phyloP scores from a whole-genome alignment of 2,329 filamentous ascomycete genomes.

The Sclerotinia borealis region DNA sequence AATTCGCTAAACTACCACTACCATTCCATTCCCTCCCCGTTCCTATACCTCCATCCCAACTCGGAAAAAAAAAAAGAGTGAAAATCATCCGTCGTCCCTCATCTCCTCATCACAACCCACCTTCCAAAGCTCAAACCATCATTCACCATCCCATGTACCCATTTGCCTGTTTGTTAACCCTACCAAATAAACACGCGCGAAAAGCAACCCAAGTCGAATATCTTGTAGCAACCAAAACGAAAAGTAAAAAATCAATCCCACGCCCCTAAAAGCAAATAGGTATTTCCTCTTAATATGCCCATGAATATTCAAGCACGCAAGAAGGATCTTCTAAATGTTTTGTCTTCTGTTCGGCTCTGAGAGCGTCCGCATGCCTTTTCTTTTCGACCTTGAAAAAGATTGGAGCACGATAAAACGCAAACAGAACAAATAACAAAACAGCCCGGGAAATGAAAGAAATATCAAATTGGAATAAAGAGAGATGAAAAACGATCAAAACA shows the following conservation, averaged over 20 bases:
- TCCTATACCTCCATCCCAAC: neutral
- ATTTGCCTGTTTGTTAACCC: neutral
- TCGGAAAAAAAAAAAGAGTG: constrained; percentile 4
- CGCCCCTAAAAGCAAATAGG: constrained; percentile 29
- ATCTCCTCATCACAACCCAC: constrained; percentile 3
- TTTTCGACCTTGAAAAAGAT: constrained; percentile 16
- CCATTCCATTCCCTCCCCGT: neutral
- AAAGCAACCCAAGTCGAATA: constrained; percentile 6
- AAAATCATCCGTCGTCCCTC: constrained; percentile 4
- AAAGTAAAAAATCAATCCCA: constrained; percentile 10
- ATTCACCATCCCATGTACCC: constrained; percentile 1
- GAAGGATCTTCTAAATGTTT: constrained; percentile 27
- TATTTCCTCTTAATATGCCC: constrained; percentile 28
- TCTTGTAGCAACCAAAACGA: constrained; percentile 5
- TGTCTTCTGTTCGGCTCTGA: constrained; percentile 14
- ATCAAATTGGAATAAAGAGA: constrained; percentile 12
- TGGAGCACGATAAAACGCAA: constrained; percentile 4
- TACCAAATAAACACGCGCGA: neutral
- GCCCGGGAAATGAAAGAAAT: constrained; percentile 11
- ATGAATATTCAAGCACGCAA: constrained; percentile 16
- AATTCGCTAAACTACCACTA: neutral
- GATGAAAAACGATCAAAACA: constrained; percentile 23
- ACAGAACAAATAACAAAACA: neutral
- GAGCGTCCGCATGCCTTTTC: constrained; percentile 22
- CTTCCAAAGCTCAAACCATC: neutral